Evolutionary conservation across 148 eudicot species (phyloP), one percentile per base, ranked within the genome.

Genomic region (Arbutus unedo): DNA sequence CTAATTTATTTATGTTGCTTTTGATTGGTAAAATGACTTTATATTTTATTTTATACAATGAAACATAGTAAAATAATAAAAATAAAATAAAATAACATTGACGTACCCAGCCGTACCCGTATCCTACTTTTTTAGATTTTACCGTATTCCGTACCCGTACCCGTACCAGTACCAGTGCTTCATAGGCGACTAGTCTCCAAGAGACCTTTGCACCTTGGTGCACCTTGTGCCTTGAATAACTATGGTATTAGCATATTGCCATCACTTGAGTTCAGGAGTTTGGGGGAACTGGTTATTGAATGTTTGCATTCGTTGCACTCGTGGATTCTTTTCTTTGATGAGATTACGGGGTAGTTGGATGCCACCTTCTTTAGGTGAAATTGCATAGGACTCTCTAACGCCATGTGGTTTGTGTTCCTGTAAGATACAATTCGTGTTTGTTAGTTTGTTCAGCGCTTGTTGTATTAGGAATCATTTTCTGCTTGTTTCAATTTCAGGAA

Each of bases 401-500:
- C 73, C 38, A 0, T 45, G 25, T 67, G 21, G 21, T 70, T 67
- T 8, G 23, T 49, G 44, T 49, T 79, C 74, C 21, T 64, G 21
- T 15, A 13, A n/a, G 60, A 14, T 25, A 14, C 13, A 25, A 19
- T 14, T 6, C 54, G 13, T 74, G 64, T 49, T 64, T 19, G 10
- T 79, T 44, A 53, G 41, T 47, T 62, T 45, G 21, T 81, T 23
- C 18, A 67, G 45, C 19, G 21, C 21, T 82, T 25, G 25, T 78
- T 64, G 4, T n/a, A 51, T 49, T 67, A 76, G 2, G 44, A 55
- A 49, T 62, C 53, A 48, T 80, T 13, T 59, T 71, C 25, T 75
- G 66, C 45, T 55, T 55, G 57, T 79, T 72, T 57, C 41, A 70
- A 85, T 83, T 90, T 77, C 91, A 97, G 99, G 95, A 88, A 82